Conservation (phyloP, 164 flowering plant genomes). For the Liquidambar formosana region DNA sequence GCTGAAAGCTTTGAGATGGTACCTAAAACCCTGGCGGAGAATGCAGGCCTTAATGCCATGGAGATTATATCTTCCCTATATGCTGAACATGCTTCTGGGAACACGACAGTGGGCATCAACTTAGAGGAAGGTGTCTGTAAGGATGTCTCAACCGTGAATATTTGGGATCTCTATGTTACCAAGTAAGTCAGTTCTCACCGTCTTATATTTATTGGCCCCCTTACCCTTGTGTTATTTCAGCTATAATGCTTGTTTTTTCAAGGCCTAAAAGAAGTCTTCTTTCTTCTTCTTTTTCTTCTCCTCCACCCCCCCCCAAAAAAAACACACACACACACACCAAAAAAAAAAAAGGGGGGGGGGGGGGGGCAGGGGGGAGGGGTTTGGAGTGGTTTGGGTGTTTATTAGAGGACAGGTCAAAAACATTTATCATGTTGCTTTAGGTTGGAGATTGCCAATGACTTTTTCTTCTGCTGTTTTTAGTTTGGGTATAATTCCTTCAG, state of each 20-base stretch:
- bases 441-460: neutral
- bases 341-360: too few species aligned
- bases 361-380: too few species aligned
- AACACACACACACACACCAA: too few species aligned
- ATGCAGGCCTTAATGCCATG: constrained; percentile 94
- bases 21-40: constrained; percentile 89
- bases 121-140: constrained; percentile 76
- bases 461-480: neutral
- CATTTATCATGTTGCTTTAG: neutral
- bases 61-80: constrained; percentile 90
- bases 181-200: constrained; percentile 51
- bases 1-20: constrained; percentile 97
- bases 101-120: constrained; percentile 77
- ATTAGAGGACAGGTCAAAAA: neutral
- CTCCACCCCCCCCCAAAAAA: too few species aligned
- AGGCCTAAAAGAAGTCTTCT: too few species aligned
- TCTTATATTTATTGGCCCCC: neutral
- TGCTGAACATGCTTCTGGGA: constrained; percentile 89
- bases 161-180: constrained; percentile 88
- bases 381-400: too few species aligned
- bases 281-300: too few species aligned
- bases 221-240: too few species aligned
- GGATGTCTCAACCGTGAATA: constrained; percentile 57
- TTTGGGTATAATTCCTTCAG: too few species aligned
- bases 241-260: neutral